Conservation (phyloP, 2,329 filamentous ascomycete genomes). For the Aureobasidium vineae region DNA sequence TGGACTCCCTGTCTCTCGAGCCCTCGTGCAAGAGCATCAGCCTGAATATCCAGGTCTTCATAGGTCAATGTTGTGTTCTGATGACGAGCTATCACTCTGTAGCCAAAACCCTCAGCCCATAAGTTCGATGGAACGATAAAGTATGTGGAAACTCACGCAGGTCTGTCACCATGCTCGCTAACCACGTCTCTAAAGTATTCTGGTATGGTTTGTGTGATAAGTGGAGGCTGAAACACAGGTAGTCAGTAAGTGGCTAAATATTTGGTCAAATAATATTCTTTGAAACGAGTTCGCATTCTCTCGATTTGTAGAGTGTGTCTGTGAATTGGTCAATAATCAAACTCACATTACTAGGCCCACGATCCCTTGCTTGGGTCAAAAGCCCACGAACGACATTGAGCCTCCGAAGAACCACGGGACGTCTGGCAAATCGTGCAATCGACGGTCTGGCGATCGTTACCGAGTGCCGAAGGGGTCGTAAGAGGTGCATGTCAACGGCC, state of each 20-base stretch:
- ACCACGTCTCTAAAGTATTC: slow-evolving; percentile 69
- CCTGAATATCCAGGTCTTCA: slow-evolving; percentile 68
- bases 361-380: slow-evolving; percentile 23
- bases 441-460: neutral
- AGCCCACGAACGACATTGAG: neutral
- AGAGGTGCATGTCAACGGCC: neutral
- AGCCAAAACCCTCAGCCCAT: slow-evolving; percentile 2
- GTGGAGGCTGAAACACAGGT: slow-evolving; percentile 54
- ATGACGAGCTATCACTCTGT: slow-evolving; percentile 57
- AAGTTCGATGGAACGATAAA: neutral
- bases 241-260: neutral
- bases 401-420: neutral
- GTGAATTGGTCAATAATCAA: neutral
- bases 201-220: slow-evolving; percentile 67
- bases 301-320: neutral
- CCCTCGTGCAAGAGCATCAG: slow-evolving; percentile 71
- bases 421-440: neutral
- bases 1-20: slow-evolving; percentile 65
- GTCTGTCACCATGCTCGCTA: slow-evolving; percentile 61
- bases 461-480: neutral
- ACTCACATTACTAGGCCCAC: slow-evolving; percentile 23
- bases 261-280: neutral
- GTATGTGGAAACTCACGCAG: slow-evolving; percentile 49
- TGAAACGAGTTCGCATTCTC: neutral
- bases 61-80: slow-evolving; percentile 71